Conservation (phyloP, 139 green algal genomes). For the Chlamydomonas asymmetrica region DNA sequence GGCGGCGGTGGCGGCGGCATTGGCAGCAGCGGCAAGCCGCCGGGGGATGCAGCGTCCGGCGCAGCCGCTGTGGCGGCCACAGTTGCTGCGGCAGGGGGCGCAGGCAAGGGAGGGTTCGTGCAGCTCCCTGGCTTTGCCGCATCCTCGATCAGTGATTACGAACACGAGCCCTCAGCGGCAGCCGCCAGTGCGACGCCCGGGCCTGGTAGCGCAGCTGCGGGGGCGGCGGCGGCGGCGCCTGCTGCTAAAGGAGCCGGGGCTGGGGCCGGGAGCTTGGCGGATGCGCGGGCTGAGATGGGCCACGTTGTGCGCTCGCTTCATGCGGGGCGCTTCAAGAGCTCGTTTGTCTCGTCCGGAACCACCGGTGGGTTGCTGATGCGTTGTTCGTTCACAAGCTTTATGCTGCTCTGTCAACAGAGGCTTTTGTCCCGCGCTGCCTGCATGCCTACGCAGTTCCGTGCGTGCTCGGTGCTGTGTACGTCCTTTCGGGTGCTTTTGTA, state of each 20-base stretch:
- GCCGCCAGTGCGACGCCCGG: constrained; percentile 1
- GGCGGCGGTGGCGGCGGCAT: neutral
- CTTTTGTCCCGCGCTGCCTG: neutral
- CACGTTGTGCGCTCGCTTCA: constrained; percentile 15
- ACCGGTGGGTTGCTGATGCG: constrained; percentile 24
- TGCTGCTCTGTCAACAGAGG: neutral
- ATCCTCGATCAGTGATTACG: constrained; percentile 40
- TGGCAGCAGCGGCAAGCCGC: constrained; percentile 10
- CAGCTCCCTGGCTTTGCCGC: constrained; percentile 51
- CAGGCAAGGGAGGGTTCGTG: too few relatives aligned
- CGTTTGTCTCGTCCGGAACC: constrained; percentile 71
- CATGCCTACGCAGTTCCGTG: neutral
- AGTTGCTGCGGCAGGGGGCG: too few relatives aligned
- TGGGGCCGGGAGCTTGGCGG: neutral
- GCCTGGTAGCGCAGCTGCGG: constrained; percentile 11
- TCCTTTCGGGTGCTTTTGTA: neutral
- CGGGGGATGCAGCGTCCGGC: neutral
- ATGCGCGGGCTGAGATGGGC: neutral
- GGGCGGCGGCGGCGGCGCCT: neutral
- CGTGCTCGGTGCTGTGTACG: neutral
- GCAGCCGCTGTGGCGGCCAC: neutral
- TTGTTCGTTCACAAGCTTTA: neutral
- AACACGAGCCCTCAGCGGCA: constrained; percentile 44
- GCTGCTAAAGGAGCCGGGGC: neutral
- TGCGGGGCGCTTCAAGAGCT: constrained; percentile 41